Conservation (phyloP, 2,329 filamentous ascomycete genomes). For the Hypoxylon rubiginosum region DNA sequence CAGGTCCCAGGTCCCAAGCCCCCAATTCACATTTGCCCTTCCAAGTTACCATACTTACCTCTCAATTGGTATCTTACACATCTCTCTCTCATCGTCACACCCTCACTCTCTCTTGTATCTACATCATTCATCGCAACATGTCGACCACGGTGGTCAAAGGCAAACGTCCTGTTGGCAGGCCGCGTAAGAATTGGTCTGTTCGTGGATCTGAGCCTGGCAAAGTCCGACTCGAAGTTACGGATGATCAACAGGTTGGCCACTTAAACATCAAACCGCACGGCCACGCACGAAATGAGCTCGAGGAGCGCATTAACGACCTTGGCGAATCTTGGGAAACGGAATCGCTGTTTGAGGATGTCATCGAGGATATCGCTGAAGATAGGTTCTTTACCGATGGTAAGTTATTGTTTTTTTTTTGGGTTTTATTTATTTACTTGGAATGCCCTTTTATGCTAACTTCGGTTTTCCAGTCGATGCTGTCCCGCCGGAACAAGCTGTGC, state of each 20-base stretch:
- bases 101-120: constrained; percentile 3
- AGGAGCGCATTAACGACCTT: constrained; percentile 65
- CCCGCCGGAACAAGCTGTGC: constrained; percentile 73
- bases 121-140: constrained; percentile 3
- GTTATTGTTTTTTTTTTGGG: constrained; percentile 37
- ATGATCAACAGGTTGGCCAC: constrained; percentile 38
- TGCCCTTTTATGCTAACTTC: constrained; percentile 34
- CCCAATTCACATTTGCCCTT: constrained; percentile 20
- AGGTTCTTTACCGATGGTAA: constrained; percentile 61
- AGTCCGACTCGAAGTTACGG: constrained; percentile 32
- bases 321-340: constrained; percentile 73
- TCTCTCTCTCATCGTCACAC: constrained; percentile 2
- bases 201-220: constrained; percentile 11
- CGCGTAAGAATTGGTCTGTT: constrained; percentile 30
- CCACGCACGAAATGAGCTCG: constrained; percentile 56
- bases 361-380: constrained; percentile 70
- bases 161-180: constrained; percentile 39
- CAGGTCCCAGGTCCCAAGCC: not conserved
- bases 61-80: not conserved
- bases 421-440: constrained; percentile 1
- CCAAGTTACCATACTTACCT: not conserved
- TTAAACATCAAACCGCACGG: constrained; percentile 30
- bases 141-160: constrained; percentile 13
- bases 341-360: constrained; percentile 72
- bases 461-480: constrained; percentile 48